Base-by-base conservation (phyloP, 2,329 filamentous ascomycete genomes). In the Penicillium sp. region DNA sequence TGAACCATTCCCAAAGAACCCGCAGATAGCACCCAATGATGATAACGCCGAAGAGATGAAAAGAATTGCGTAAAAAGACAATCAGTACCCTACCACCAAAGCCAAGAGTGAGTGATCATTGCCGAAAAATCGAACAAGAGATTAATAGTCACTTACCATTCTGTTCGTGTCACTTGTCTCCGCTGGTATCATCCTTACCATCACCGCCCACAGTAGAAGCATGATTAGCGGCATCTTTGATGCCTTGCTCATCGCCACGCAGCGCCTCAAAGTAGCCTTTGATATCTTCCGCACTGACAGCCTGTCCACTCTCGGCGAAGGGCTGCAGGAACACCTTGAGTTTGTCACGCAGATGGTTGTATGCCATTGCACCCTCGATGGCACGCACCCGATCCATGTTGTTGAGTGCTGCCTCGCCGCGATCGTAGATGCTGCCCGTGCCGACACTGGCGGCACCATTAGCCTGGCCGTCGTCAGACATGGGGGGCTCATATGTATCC, bases 361-460 rank as follows among this genome's bases (percentile, higher is more conserved):
- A 99, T 0, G 93, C 93, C 92, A 97, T 97, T 46, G 96, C 93
- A 17, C 94, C 94, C 74, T 99, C 90, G 56, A 99, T 96, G 5
- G 94, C 94, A 15, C 88, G 84, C 8, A 97, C 93, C 2, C 94
- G 89, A 72, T 99, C 94, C 56, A 99, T 88, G 68, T 91, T 95
- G 72, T 88, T 91, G 29, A 99, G 83, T 0, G 93, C 93, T 48
- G 91, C 93, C 77, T 99, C 94, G 47, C 94, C 94, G 19, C 92
- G 90, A 50, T 97, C 93, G 35, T 95, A 86, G 2, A 99, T 81
- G 62, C 89, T 94, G 46, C 90, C 90, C 35, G 90, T 93, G 50
- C 90, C 89, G 17, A 68, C 78, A 53, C 81, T 84, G 35, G 76
- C 76, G 37, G 73, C 74, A 15, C 74, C 78, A 19, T 73, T 70